Conservation (phyloP, 495 filamentous ascomycete genomes). For the Aspergillus olivimuriae region DNA sequence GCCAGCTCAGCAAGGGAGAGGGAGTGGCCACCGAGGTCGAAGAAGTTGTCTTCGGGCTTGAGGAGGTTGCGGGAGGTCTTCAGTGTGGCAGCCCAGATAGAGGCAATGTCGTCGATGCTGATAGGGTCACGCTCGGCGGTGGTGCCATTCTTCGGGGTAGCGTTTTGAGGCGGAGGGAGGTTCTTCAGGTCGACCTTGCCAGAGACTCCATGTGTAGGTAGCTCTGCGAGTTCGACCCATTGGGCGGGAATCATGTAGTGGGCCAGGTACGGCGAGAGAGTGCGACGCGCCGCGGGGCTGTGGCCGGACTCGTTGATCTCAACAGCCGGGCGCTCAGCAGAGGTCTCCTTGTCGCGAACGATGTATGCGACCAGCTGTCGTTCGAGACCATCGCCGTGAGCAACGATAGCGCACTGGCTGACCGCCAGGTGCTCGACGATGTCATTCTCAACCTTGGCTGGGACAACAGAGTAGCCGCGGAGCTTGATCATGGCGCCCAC, state of each 20-base stretch:
- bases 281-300: conserved; percentile 50
- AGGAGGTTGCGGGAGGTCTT: conserved; percentile 46
- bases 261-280: conserved; percentile 50
- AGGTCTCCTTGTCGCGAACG: conserved; percentile 48
- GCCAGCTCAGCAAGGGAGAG: conserved; percentile 61
- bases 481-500: conserved; percentile 75
- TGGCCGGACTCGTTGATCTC: conserved; percentile 54
- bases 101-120: conserved; percentile 46
- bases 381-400: conserved; percentile 60
- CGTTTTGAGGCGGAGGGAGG: conserved; percentile 46
- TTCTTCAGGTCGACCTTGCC: conserved; percentile 61
- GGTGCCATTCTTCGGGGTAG: conserved; percentile 31
- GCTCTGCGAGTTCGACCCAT: conserved; percentile 54
- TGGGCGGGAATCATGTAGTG: conserved; percentile 66
- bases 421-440: conserved; percentile 56
- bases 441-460: conserved; percentile 69
- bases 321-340: conserved; percentile 44
- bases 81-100: conserved; percentile 54
- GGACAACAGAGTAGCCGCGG: conserved; percentile 70
- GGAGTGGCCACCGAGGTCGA: conserved; percentile 65
- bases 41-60: conserved; percentile 59
- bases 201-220: conserved; percentile 61
- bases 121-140: conserved; percentile 45
- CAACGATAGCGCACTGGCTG: conserved; percentile 50
- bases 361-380: conserved; percentile 62